Evolutionary conservation across 2,329 filamentous ascomycete species (phyloP).

Genomic region (Paraphaeosphaeria minitans): DNA sequence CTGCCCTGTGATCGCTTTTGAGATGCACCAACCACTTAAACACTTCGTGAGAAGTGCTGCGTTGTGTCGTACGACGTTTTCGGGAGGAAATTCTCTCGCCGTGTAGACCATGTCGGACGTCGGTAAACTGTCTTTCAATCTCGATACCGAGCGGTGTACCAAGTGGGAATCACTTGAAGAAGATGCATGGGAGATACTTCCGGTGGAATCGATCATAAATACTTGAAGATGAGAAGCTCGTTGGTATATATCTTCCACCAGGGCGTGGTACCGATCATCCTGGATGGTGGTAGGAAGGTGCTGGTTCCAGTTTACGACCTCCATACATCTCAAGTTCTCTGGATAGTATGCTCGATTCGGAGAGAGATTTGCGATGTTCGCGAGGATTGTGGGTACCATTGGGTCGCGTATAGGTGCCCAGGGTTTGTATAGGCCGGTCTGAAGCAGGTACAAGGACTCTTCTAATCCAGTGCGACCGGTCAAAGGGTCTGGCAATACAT

Average conservation of each 20-base stretch:
- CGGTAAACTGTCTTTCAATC: background rate
- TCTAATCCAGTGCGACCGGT: constrained; percentile 66
- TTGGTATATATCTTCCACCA: constrained; percentile 22
- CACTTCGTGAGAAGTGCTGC: constrained; percentile 17
- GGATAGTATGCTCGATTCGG: constrained; percentile 45
- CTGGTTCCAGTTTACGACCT: constrained; percentile 39
- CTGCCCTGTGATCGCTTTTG: constrained; percentile 10
- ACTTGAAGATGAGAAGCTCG: constrained; percentile 17
- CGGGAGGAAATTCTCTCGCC: constrained; percentile 18
- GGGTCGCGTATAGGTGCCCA: constrained; percentile 27
- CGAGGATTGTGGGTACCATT: constrained; percentile 13
- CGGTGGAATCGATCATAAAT: background rate
- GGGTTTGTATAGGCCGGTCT: constrained; percentile 56
- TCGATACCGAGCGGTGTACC: constrained; percentile 20
- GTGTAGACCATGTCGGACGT: constrained; percentile 16
- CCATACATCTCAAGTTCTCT: constrained; percentile 29
- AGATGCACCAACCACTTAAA: constrained; percentile 19
- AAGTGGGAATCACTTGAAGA: constrained; percentile 21
- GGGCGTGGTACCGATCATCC: constrained; percentile 34
- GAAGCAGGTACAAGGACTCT: constrained; percentile 59
- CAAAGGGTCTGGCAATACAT: constrained; percentile 61
- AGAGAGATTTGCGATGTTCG: constrained; percentile 41
- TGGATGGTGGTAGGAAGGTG: constrained; percentile 32
- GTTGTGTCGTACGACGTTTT: constrained; percentile 13
- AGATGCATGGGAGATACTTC: background rate